Evolutionary conservation across 2,329 filamentous ascomycete species (phyloP), one percentile per base, ranked within the genome.

Genomic region (Furcasterigmium furcatum): DNA sequence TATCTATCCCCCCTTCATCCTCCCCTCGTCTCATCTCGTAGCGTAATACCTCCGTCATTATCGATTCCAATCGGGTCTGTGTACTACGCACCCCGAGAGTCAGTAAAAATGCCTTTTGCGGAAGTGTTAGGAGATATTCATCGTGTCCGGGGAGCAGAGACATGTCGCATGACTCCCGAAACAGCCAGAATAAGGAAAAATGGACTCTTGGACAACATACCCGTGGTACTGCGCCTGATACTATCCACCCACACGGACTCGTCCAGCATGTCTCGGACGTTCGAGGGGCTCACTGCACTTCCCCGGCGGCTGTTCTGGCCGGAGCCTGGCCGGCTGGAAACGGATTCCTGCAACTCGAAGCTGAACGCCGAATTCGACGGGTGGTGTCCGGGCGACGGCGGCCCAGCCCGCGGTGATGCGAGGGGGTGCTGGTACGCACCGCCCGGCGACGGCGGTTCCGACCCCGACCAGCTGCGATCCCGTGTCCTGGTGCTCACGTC

Each of bases 211-310:
- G n/a, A n/a, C n/a, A n/a, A n/a, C n/a, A n/a, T n/a, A n/a, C n/a
- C n/a, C 44, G 91, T 96, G 55, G 94, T 90, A 68, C 90, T 95
- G 51, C 90, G 79, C 52, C 91, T 78, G 53, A 96, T 91, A 72
- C 88, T 95, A 68, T 95, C 89, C 43, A 92, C 88, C 92, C 92
- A 97, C 14, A 88, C 85, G 16, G 89, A 94, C 58, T 92, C 88
- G 58, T 94, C 89, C 45, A 97, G 77, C 60, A 94, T 87, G 54
- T 91, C 84, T 63, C 91, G 81, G 54, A 95, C 87, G 57, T 91
- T 86, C 40, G 84, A 80, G 41, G 85, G 84, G 58, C 82, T 89
- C 46, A 91, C 84, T 5, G 77, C 74, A 63, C 86, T 91, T 45
- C 79, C 81, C 20, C 83, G 79, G 36, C 85, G 71, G 55, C 80